These are phyloP conservation scores for Fusarium coicis DNA, from an alignment of 2,329 filamentous ascomycete species.

Conservation along the genomic window DNA sequence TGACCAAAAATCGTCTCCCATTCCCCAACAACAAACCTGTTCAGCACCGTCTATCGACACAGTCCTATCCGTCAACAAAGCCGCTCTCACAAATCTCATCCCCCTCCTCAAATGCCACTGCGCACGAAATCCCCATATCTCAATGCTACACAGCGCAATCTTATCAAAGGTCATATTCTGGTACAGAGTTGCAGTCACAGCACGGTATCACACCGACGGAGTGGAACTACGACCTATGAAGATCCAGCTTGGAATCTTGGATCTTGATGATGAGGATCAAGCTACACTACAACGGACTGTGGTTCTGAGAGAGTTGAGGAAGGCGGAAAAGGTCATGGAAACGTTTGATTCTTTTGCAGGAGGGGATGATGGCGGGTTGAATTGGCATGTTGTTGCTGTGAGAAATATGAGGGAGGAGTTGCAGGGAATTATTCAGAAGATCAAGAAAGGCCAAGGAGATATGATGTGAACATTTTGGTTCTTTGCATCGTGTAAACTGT, in stretches of 20 bases:
- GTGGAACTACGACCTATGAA: conserved; percentile 14
- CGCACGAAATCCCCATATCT: conserved; percentile 3
- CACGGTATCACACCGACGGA: neutral
- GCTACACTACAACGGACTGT: conserved; percentile 9
- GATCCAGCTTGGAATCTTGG: conserved; percentile 20
- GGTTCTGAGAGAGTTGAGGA: conserved; percentile 7
- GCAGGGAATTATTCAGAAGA: conserved; percentile 16
- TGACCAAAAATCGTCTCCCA: neutral
- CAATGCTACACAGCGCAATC: conserved; percentile 25
- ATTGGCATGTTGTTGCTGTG: conserved; percentile 16
- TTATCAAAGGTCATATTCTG: conserved; percentile 27
- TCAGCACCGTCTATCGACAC: conserved; percentile 22
- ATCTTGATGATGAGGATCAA: conserved; percentile 28
- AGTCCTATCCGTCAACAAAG: conserved; percentile 21
- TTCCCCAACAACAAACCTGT: neutral
- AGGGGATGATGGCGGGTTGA: neutral
- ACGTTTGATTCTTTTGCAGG: conserved; percentile 12
- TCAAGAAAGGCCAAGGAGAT: conserved; percentile 12
- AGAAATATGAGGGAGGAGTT: conserved; percentile 21
- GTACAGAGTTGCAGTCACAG: conserved; percentile 15
- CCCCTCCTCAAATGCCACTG: conserved; percentile 20
- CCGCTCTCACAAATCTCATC: conserved; percentile 1
- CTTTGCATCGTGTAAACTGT: accelerated
- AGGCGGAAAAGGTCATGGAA: conserved; percentile 19
- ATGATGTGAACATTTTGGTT: neutral